Evolutionary conservation across 345 rosid genomes (phyloP).

Genomic region (Salix koriyanagi): DNA sequence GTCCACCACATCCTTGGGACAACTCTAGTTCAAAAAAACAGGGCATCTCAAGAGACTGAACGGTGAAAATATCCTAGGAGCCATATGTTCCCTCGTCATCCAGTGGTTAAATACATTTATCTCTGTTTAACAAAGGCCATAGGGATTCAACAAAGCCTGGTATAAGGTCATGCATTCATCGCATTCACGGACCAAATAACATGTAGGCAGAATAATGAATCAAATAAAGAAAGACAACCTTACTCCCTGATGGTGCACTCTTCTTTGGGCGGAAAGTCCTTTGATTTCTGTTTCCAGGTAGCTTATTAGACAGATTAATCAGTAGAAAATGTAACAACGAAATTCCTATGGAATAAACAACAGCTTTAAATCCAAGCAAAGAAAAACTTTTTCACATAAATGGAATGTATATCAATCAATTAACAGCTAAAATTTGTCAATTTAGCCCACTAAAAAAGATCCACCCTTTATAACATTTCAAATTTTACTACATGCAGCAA

Average conservation of each 20-base stretch:
- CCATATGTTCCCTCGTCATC: not conserved
- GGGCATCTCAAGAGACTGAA: not conserved
- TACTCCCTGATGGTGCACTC: conserved; percentile 97
- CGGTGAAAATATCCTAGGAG: not conserved
- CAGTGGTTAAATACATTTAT: not conserved
- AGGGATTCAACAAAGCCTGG: not conserved
- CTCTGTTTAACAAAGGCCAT: not conserved
- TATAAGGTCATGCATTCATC: not conserved
- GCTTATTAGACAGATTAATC: conserved; percentile 6
- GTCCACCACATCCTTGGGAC: not conserved
- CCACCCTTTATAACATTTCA: no score
- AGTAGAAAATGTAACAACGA: conserved; percentile 6
- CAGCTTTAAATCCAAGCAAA: not conserved
- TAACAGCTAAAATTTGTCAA: not conserved
- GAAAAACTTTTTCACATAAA: not conserved
- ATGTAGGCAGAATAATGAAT: not conserved
- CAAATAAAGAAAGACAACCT: conserved; percentile 47
- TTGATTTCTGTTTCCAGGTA: conserved; percentile 64
- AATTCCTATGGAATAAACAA: not conserved
- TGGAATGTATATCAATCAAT: not conserved
- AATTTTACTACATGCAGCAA: no score
- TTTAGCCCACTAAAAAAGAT: no score
- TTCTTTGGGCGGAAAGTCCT: conserved; percentile 97
- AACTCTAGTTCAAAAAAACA: not conserved
- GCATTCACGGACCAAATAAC: not conserved